A percentile compares a stretch with the other conserved stretches of the same genome.
These are phyloP conservation scores for Penicillium bialowiezense DNA, from an alignment of 495 filamentous ascomycete genomes.

Conservation along the genomic window DNA sequence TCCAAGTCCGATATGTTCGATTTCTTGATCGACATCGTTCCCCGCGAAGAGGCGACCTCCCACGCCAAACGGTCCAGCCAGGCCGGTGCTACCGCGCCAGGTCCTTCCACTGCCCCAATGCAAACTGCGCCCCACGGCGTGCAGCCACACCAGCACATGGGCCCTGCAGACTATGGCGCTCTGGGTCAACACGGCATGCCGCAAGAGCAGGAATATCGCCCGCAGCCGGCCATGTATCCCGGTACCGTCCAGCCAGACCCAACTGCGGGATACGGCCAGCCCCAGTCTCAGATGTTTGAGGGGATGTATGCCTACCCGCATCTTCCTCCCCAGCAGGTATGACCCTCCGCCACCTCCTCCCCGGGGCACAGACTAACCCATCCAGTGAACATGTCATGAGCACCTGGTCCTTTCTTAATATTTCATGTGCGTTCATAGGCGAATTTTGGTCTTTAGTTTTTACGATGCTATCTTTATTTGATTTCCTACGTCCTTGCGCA, in stretches of 20 bases:
- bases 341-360: constrained; percentile 12
- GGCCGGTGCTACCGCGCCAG: constrained; percentile 51
- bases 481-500: constrained; percentile 4
- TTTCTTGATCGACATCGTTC: constrained; percentile 98
- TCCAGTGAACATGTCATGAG: background rate
- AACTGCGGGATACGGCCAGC: constrained; percentile 66
- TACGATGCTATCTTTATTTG: background rate
- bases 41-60: constrained; percentile 83
- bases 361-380: constrained; percentile 3
- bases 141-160: constrained; percentile 63
- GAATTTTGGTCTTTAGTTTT: constrained; percentile 19
- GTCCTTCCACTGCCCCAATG: constrained; percentile 45
- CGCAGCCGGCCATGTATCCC: constrained; percentile 72
- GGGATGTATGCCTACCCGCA: constrained; percentile 79
- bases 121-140: constrained; percentile 59
- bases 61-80: constrained; percentile 76
- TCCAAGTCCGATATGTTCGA: constrained; percentile 99
- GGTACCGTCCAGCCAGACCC: constrained; percentile 71
- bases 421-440: constrained; percentile 14
- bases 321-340: constrained; percentile 83
- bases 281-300: constrained; percentile 79
- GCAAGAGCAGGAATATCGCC: constrained; percentile 76
- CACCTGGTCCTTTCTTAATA: constrained; percentile 15
- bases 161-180: constrained; percentile 61
- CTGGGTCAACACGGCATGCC: constrained; percentile 61